Evolutionary conservation across 2,329 filamentous ascomycete genomes (phyloP).

Genomic region (Dactylellina leptospora): DNA sequence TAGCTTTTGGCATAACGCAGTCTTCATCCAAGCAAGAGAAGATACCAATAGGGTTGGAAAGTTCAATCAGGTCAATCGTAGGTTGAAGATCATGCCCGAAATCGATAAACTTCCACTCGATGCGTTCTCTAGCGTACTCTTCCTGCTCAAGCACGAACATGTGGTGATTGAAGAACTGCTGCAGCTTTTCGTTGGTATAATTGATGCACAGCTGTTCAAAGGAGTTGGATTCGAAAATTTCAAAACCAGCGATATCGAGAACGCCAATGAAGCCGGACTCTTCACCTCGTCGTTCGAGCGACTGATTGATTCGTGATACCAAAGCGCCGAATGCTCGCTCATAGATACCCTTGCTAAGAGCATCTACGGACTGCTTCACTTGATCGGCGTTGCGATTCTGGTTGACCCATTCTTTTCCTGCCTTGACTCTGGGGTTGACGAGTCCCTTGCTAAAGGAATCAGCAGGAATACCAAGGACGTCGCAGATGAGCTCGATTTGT

Average conservation of each 20-base stretch:
- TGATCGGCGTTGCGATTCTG: slow-evolving; percentile 98
- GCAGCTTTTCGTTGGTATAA: slow-evolving; percentile 98
- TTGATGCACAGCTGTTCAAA: slow-evolving; percentile 99
- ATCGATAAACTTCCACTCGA: slow-evolving; percentile 99
- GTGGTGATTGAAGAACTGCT: slow-evolving; percentile 99
- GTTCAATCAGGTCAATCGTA: slow-evolving; percentile 95
- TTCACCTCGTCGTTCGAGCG: slow-evolving; percentile 88
- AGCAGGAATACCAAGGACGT: slow-evolving; percentile 80
- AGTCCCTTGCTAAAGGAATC: slow-evolving; percentile 89
- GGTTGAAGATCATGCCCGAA: slow-evolving; percentile 97
- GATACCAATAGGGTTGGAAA: slow-evolving; percentile 96
- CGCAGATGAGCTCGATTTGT: slow-evolving; percentile 78
- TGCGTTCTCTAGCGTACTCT: slow-evolving; percentile 95
- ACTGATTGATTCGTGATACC: slow-evolving; percentile 87
- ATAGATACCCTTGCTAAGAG: slow-evolving; percentile 95
- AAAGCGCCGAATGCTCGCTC: slow-evolving; percentile 94
- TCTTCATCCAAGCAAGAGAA: slow-evolving; percentile 98
- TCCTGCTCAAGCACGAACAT: slow-evolving; percentile 99
- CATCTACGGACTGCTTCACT: slow-evolving; percentile 87
- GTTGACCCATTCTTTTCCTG: slow-evolving; percentile 96
- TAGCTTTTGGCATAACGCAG: slow-evolving; percentile 98
- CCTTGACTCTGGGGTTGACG: slow-evolving; percentile 91
- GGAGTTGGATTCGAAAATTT: slow-evolving; percentile 95
- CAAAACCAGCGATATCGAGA: slow-evolving; percentile 97
- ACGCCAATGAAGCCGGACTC: slow-evolving; percentile 97